Base-by-base conservation (phyloP, 495 filamentous ascomycete species). In the Aspergillus steynii region DNA sequence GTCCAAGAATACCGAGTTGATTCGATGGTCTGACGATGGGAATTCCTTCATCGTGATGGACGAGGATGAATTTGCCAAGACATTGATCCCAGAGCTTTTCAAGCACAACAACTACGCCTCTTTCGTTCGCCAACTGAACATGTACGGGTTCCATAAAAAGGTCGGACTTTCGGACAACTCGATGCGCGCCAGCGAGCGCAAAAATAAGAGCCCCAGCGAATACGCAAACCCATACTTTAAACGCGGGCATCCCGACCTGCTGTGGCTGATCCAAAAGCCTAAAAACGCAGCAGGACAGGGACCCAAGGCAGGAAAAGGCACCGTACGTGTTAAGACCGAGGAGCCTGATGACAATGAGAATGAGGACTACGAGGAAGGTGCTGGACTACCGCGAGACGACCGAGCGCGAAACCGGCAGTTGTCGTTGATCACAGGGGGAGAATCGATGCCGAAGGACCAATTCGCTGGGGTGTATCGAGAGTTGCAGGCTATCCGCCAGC, bases 71-170 rank as follows among this genome's bases (percentile, higher is more conserved):
- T 99, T 99, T 74, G 96, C 95, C n/a, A 93, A 92, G 71, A 96
- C 88, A 0, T 73, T 99, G 60, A 98, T 99, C 53, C 95, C 95
- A 2, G 95, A 98, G 69, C 82, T 97, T 7, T 99, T 98, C 84
- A 99, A 99, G 71, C 96, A 98, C 75, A 98, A 97, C 74, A 99
- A 98, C 74, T 99, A 98, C 73, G 93, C 95, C 6, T 98, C 96
- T 1, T 99, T 99, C 68, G 95, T 99, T 29, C 90, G 95, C 9
- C 95, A 99, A 70, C 82, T 99, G 62, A 99, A 99, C 69, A 98
- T 99, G 95, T 99, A 99, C 72, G 95, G 95, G 7, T 99, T 99
- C 70, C 95, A 99, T 74, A 99, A 99, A 79, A 91, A 94, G 55
- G 96, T 99, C 9, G 95, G 95, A 2, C 85, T 99, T 28, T 95